Evolutionary conservation across 306 rosid genomes (phyloP).

Genomic region (Senna tora): DNA sequence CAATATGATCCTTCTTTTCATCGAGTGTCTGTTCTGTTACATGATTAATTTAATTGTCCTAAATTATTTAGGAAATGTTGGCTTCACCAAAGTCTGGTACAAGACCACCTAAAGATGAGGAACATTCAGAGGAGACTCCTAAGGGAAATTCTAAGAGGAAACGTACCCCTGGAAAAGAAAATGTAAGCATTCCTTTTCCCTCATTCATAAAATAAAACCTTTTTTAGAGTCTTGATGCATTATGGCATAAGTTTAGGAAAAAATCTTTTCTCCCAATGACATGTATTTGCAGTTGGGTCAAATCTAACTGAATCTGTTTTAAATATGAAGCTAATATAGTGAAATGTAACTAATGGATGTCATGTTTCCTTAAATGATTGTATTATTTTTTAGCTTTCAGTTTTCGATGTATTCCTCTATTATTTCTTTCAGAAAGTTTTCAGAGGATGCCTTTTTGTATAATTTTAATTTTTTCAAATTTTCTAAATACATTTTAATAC

Average conservation of each 20-base stretch:
- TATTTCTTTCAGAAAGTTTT: not conserved
- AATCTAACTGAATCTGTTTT: constrained; percentile 6
- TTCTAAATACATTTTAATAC: not conserved
- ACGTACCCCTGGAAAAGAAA: constrained; percentile 65
- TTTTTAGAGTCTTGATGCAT: not conserved
- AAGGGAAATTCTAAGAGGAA: constrained; percentile 75
- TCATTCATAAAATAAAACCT: not conserved
- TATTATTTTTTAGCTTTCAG: not conserved
- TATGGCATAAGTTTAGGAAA: constrained; percentile 3
- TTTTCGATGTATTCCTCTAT: not conserved
- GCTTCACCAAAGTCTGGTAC: constrained; percentile 51
- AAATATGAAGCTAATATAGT: constrained; percentile 1
- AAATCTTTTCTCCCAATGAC: not conserved
- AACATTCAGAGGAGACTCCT: constrained; percentile 53
- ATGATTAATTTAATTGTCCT: constrained; percentile 19
- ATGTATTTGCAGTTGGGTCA: constrained; percentile 11
- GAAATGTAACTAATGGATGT: not conserved
- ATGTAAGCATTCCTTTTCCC: constrained; percentile 40
- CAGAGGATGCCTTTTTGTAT: not conserved
- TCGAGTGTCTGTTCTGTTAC: constrained; percentile 13
- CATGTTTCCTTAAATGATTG: not conserved
- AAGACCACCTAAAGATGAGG: constrained; percentile 58
- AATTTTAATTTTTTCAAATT: not conserved
- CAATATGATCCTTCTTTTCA: not conserved
- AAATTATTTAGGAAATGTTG: constrained; percentile 49